Evolutionary conservation across 1,139 yeast genomes (phyloP), one percentile per base, ranked within the genome.

Genomic region (Magnusiomyces suaveolens): DNA sequence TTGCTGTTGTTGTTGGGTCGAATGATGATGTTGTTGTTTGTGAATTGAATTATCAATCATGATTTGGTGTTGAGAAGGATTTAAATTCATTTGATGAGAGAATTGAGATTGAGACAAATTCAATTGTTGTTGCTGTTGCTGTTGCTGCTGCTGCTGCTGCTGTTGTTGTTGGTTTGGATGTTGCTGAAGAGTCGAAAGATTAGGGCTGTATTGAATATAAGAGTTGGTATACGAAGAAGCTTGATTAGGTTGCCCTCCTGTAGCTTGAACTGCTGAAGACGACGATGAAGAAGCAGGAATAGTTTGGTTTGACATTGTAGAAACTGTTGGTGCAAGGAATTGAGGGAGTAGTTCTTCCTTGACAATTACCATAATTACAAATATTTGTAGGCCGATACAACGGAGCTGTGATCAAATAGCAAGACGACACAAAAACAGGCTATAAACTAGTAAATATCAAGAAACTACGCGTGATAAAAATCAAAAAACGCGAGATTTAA

Each of bases 321-420:
- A 23, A 44, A n/a, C 14, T n/a, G 47, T 24, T 24, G 16, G 16
- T 14, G 24, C 20, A 18, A 24, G 29, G 18, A 23, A 24, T 20
- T 44, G 32, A 23, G 29, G 26, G 2, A 25, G 14, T 18, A 24
- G 33, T 44, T 44, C 47, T 18, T 48, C 60, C 64, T 33, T 75
- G 73, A 59, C 70, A 69, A 36, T 72, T 71, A 48, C 74, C 81
- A 56, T 67, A 38, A 16, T 38, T 14, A 18, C 18, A n/a, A n/a
- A n/a, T n/a, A n/a, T n/a, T n/a, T n/a, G n/a, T n/a, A n/a, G n/a
- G n/a, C n/a, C n/a, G n/a, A n/a, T n/a, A n/a, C n/a, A n/a, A n/a
- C n/a, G n/a, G n/a, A n/a, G n/a, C n/a, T n/a, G n/a, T n/a, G n/a
- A n/a, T n/a, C n/a, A n/a, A n/a, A n/a, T n/a, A n/a, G n/a, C n/a